A percentile compares a stretch with the other conserved stretches of the same genome.
These are phyloP conservation scores for Apiospora arundinis DNA, from an alignment of 2,329 filamentous ascomycete species.

Conservation along the genomic window DNA sequence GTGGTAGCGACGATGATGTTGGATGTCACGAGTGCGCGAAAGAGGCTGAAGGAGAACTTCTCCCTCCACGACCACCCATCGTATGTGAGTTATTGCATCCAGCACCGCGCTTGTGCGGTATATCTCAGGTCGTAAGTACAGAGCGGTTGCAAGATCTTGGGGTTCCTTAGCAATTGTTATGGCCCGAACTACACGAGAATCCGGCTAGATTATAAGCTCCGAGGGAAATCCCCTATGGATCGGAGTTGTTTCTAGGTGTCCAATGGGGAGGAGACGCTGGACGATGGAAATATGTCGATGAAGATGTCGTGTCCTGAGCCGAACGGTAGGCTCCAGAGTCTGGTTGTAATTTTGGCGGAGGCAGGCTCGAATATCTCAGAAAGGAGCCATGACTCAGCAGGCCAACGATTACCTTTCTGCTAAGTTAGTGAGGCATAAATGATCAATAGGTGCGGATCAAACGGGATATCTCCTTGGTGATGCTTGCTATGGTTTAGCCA, in stretches of 20 bases:
- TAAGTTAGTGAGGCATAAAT: neutral
- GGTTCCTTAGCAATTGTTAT: neutral
- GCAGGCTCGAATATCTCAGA: neutral
- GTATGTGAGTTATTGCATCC: constrained; percentile 16
- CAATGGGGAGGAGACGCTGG: neutral
- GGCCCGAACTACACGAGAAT: neutral
- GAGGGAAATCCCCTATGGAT: neutral
- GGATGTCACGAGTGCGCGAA: constrained; percentile 17
- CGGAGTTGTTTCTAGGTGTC: neutral
- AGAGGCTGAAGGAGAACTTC: constrained; percentile 13
- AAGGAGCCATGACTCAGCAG: neutral
- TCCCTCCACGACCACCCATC: neutral
- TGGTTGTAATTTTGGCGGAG: neutral
- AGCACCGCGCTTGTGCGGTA: constrained; percentile 20
- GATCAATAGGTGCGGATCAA: neutral
- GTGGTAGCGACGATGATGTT: neutral
- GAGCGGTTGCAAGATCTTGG: constrained; percentile 25
- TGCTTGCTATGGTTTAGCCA: constrained; percentile 7
- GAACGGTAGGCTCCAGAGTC: neutral
- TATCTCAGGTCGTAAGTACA: constrained; percentile 26
- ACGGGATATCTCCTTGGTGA: neutral
- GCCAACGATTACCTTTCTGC: neutral
- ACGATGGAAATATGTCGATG: neutral
- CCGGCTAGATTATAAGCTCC: neutral
- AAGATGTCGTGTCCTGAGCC: neutral